A percentile compares a stretch with the other conserved stretches of the same genome.
phyloP scores from a whole-genome alignment of 108 stramenopile genomes.

The Cyclostephanos tholiformis region DNA sequence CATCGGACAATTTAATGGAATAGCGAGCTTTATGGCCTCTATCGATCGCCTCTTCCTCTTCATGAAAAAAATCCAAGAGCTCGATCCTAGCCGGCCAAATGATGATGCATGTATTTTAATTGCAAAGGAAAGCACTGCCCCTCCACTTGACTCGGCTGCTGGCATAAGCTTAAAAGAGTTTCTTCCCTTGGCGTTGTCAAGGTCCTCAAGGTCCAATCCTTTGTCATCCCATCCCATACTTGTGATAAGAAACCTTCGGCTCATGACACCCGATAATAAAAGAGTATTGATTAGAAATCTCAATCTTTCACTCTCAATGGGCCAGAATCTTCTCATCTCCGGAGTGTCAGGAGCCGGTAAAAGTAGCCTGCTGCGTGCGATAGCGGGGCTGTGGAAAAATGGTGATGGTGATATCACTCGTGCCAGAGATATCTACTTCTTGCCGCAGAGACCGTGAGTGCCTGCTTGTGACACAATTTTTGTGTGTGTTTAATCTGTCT shows the following conservation, averaged over 20 bases:
- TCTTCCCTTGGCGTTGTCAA: conserved; percentile 23
- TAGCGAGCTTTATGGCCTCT: conserved; percentile 61
- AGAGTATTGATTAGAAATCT: conserved; percentile 55
- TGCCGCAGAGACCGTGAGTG: conserved; percentile 73
- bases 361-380: conserved; percentile 63
- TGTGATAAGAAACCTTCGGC: conserved; percentile 43
- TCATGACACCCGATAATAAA: conserved; percentile 63
- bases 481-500: neutral
- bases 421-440: conserved; percentile 74
- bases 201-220: neutral
- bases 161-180: conserved; percentile 35
- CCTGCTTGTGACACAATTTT: neutral
- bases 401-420: conserved; percentile 74
- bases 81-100: conserved; percentile 28
- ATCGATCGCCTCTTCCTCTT: conserved; percentile 66
- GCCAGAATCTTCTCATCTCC: conserved; percentile 66
- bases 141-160: neutral
- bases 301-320: conserved; percentile 45
- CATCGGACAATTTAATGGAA: conserved; percentile 66
- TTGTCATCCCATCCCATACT: conserved; percentile 25
- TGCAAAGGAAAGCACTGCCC: neutral
- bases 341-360: conserved; percentile 72
- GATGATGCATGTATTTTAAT: neutral
- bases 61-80: conserved; percentile 48
- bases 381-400: conserved; percentile 82